Evolutionary conservation across 176 grass and related monocot genomes (phyloP).

Genomic region (Oryza brachyantha): DNA sequence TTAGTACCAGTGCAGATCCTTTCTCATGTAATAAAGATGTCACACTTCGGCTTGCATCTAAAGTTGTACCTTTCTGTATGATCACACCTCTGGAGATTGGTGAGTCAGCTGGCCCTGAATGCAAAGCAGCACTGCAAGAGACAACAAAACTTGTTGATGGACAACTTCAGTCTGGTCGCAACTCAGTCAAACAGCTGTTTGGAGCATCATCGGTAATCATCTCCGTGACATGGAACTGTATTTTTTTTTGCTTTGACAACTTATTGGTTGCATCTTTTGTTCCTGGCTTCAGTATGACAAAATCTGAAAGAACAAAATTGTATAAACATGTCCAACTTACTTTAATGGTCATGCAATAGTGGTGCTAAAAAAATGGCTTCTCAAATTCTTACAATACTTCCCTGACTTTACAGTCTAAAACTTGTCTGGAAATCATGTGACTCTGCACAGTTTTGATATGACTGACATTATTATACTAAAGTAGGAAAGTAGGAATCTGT

Average conservation of each 20-base stretch:
- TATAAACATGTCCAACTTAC: neutral
- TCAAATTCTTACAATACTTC: neutral
- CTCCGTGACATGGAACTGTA: neutral
- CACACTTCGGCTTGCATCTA: neutral
- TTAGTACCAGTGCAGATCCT: constrained; percentile 18
- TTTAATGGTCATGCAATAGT: neutral
- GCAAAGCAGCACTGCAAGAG: constrained; percentile 92
- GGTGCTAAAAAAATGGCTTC: constrained; percentile 1
- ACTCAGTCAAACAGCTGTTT: constrained; percentile 72
- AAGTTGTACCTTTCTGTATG: constrained; percentile 21
- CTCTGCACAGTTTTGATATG: neutral
- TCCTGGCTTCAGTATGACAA: neutral
- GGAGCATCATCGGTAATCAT: constrained; percentile 58
- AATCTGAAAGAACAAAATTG: neutral
- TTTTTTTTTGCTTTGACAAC: constrained; percentile 18
- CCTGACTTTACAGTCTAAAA: neutral
- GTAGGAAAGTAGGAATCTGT: neutral
- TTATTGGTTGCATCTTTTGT: neutral
- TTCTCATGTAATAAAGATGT: constrained; percentile 3
- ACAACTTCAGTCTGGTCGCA: constrained; percentile 53
- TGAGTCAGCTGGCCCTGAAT: constrained; percentile 88
- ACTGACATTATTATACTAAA: neutral
- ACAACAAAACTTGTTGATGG: constrained; percentile 70
- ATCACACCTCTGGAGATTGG: constrained; percentile 56
- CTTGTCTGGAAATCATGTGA: constrained; percentile 13